Percentiles rank a stretch among this genome's conserved stretches.
Conservation (phyloP, 306 rosid species). For the Vicia faba region DNA sequence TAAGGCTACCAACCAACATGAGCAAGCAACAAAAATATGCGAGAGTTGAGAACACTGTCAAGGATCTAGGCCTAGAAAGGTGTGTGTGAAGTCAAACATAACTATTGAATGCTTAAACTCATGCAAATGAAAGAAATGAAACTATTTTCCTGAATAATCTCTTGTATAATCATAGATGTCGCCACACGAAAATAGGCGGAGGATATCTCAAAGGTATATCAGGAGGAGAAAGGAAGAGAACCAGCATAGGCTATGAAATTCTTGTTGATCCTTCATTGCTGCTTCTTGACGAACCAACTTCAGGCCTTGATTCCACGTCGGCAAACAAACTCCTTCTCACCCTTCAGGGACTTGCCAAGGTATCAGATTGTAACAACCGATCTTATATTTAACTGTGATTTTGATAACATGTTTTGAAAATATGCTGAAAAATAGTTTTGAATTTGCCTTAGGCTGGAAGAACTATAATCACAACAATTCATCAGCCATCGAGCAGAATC, state of each 20-base stretch:
- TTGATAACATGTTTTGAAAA: background rate
- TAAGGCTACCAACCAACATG: constrained; percentile 78
- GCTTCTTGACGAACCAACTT: constrained; percentile 90
- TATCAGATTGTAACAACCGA: constrained; percentile 27
- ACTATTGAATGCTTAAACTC: constrained; percentile 14
- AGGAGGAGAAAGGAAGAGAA: constrained; percentile 95
- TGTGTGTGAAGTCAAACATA: constrained; percentile 33
- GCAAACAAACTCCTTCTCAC: constrained; percentile 78
- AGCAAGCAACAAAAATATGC: constrained; percentile 66
- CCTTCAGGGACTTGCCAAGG: constrained; percentile 91
- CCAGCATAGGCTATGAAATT: constrained; percentile 92
- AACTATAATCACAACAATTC: constrained; percentile 93
- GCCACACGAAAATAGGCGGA: constrained; percentile 86
- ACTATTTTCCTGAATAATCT: constrained; percentile 32
- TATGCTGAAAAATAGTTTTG: constrained; percentile 30
- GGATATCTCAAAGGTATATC: constrained; percentile 85
- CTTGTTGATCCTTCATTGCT: constrained; percentile 92
- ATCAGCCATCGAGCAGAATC: constrained; percentile 95
- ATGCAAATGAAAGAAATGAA: background rate
- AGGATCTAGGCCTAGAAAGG: constrained; percentile 96
- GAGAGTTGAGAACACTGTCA: constrained; percentile 72
- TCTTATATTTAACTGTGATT: constrained; percentile 3
- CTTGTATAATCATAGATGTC: constrained; percentile 65
- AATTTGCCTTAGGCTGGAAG: constrained; percentile 69
- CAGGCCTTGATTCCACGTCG: constrained; percentile 94